Conservation (phyloP, 768 basidiomycete species). For the Termitomyces sp. region DNA sequence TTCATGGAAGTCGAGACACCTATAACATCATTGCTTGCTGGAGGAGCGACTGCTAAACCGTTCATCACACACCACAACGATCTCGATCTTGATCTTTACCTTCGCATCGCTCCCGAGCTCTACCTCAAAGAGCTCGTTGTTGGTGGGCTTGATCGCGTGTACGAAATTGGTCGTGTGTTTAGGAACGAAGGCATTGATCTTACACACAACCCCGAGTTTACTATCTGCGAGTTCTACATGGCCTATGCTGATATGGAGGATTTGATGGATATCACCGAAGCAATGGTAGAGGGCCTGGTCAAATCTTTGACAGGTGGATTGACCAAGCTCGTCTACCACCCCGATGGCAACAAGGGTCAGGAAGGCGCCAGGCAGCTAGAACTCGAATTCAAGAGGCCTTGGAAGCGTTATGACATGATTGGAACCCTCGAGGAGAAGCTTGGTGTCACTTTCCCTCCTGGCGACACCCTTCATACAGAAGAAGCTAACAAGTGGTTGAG, state of each 20-base stretch:
- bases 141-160: conserved; percentile 95
- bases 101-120: conserved; percentile 96
- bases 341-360: conserved; percentile 86
- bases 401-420: conserved; percentile 99
- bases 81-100: conserved; percentile 91
- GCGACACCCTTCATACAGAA: conserved; percentile 81
- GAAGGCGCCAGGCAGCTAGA: conserved; percentile 57
- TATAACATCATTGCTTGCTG: conserved; percentile 94
- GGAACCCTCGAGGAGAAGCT: conserved; percentile 93
- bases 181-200: conserved; percentile 98
- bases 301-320: conserved; percentile 78
- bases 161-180: conserved; percentile 98
- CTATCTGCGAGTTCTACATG: conserved; percentile 99
- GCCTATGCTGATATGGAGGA: conserved; percentile 99
- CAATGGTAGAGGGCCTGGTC: conserved; percentile 86
- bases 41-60: conserved; percentile 97
- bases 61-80: conserved; percentile 99
- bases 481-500: conserved; percentile 88
- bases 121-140: conserved; percentile 98
- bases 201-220: conserved; percentile 99
- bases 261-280: conserved; percentile 95
- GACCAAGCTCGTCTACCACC: conserved; percentile 82
- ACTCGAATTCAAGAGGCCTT: conserved; percentile 89
- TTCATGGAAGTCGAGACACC: conserved; percentile 99
- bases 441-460: conserved; percentile 87